Evolutionary conservation across 495 filamentous ascomycete genomes (phyloP), one percentile per base, ranked within the genome.

Genomic region (Aspergillus haitiensis): DNA sequence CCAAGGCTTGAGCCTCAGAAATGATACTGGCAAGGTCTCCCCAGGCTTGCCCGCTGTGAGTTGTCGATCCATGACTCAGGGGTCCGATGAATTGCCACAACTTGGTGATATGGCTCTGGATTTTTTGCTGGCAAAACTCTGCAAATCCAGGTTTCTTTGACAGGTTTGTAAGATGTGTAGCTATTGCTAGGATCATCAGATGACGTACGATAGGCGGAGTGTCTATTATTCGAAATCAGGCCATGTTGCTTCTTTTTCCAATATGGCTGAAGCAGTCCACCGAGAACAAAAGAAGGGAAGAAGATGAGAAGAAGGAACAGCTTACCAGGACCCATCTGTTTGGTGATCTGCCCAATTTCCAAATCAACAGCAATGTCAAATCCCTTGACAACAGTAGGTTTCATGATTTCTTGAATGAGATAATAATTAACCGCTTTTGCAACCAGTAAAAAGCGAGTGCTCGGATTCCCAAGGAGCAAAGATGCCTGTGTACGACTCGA

Each of bases 391-490:
- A 63, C 47, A 0, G 50, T 55, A 31, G 56, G 39, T 0, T 55
- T 63, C 12, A 74, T 50, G 7, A 67, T 36, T 10, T 69, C 44
- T 6, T 56, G 45, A 10, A 65, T 56, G 2, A 72, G 55, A 32
- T 61, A 64, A 13, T 47, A 61, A 39, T 68, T 67, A 32, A 74
- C 61, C 0, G 70, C 60, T 31, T 69, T 69, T 3, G 70, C 52
- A 6, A 72, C 53, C 10, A 68, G 53, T 13, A 61, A 57, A 18
- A 52, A 62, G 11, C 66, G 51, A 12, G 67, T 71, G 3, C 47
- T 42, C 5, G 63, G 21, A 27, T 62, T 59, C 5, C 51, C 47
- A 12, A 73, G 46, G 15, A 73, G 66, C 7, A 45, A 51, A 6
- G 53, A 60, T 1, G 63, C 62, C 6, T 59, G 52, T 4, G 40